Percentiles rank a stretch among this genome's conserved stretches.
Conservation (phyloP, 2,329 filamentous ascomycete genomes). For the Apiospora marii region DNA sequence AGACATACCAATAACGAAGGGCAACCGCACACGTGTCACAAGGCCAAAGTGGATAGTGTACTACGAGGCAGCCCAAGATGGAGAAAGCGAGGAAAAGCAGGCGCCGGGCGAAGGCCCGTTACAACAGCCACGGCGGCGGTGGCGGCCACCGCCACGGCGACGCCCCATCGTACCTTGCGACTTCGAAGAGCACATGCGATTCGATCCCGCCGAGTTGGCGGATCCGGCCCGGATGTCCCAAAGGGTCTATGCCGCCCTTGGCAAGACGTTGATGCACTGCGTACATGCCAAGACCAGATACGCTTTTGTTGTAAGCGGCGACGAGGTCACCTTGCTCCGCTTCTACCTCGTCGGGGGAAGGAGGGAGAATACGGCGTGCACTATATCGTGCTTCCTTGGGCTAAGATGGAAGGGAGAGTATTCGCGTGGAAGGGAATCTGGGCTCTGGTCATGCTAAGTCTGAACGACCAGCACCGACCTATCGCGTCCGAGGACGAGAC, state of each 20-base stretch:
- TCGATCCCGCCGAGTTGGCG: neutral
- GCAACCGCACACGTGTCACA: too few relatives aligned
- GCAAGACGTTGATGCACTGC: neutral
- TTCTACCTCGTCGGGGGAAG: neutral
- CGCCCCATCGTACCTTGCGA: too few relatives aligned
- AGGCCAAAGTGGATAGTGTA: too few relatives aligned
- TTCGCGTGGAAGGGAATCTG: neutral
- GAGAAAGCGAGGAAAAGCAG: too few relatives aligned
- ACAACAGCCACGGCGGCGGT: neutral
- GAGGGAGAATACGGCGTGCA: neutral
- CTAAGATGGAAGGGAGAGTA: neutral
- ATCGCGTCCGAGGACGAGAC: neutral
- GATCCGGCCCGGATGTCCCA: neutral
- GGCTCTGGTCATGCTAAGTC: neutral
- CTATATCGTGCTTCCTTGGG: neutral
- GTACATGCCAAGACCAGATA: neutral
- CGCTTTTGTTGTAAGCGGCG: neutral
- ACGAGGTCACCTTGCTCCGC: neutral
- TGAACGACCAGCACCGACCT: neutral
- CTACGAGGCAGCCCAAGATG: too few relatives aligned
- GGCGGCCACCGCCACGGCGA: neutral
- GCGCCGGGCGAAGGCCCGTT: too few relatives aligned
- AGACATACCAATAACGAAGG: too few relatives aligned
- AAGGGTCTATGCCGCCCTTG: neutral
- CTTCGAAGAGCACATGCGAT: neutral